Conservation (phyloP, 2,329 filamentous ascomycete genomes). For the Rachicladosporium sp. region DNA sequence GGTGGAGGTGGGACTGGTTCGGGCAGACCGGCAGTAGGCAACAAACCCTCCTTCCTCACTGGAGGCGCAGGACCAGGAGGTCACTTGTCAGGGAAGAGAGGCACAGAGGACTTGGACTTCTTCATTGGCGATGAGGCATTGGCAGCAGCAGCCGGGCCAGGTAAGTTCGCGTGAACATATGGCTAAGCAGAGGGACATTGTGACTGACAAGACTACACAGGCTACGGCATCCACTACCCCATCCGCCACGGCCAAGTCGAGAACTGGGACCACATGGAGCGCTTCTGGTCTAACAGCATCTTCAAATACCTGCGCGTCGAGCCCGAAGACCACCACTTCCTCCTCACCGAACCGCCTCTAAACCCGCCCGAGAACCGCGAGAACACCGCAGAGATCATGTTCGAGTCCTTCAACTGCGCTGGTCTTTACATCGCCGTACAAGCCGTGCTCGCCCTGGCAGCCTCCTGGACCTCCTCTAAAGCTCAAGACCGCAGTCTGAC, state of each 20-base stretch:
- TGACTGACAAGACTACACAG: conserved; percentile 29
- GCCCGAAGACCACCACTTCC: conserved; percentile 96
- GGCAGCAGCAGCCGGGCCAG: conserved; percentile 68
- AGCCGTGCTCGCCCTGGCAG: conserved; percentile 87
- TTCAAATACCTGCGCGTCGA: conserved; percentile 99
- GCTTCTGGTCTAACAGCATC: conserved; percentile 99
- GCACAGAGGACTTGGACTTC: conserved; percentile 95
- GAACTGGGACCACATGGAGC: conserved; percentile 99
- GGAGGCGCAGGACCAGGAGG: conserved; percentile 74
- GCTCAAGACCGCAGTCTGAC: conserved; percentile 92
- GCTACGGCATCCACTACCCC: conserved; percentile 93
- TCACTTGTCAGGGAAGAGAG: conserved; percentile 80
- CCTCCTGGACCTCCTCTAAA: conserved; percentile 97
- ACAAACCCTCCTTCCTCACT: conserved; percentile 90
- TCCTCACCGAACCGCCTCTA: conserved; percentile 93
- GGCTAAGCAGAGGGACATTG: background rate
- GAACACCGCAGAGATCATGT: conserved; percentile 99
- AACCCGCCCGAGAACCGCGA: conserved; percentile 98
- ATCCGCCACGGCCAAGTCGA: conserved; percentile 97
- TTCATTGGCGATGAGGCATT: conserved; percentile 97
- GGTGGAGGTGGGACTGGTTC: conserved; percentile 62
- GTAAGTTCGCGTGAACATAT: conserved; percentile 31
- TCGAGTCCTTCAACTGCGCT: conserved; percentile 98
- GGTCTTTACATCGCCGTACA: conserved; percentile 98
- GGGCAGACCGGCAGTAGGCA: conserved; percentile 77